Base-by-base conservation (phyloP, 306 rosid species). In the Sphenostylis stenocarpa region DNA sequence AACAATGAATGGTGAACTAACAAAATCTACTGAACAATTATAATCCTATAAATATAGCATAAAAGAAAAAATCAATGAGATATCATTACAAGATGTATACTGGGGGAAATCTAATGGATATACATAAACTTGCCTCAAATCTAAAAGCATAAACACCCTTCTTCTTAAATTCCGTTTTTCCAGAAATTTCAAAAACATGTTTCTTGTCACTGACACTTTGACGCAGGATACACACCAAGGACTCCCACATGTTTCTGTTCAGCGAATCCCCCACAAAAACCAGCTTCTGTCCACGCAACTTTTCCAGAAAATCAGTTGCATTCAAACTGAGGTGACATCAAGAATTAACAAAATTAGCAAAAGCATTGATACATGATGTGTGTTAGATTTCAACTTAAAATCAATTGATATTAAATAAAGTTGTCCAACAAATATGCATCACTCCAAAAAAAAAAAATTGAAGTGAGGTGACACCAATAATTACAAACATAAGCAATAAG, bases 211-310 rank as follows among this genome's bases (percentile, higher is more conserved):
- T 29, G 44, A 89, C 52, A 75, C 88, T 81, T 29, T 95, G 91
- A 63, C 96, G 86, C 43, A 96, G 96, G 21, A 91, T 85, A 83
- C 99, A 96, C 31, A 91, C 90, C 77, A 92, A 61, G 38, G 99
- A 96, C 69, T 92, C 98, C 99, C 99, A 96, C 99, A 92, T 92
- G 86, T 92, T 92, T 77, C 99, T 86, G 83, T 89, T 92, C 81
- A 96, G 82, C 58, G 99, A 96, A 80, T 96, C 99, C 52, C 99
- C 99, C 68, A 92, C 98, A 81, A 91, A 96, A 60, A 87, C 97
- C 80, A 92, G 70, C 85, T 20, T 88, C 85, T 85, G 87, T 64
- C 97, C 98, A 58, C 91, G 87, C 84, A 96, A 79, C 55, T 83
- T 83, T 84, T 88, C 94, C 83, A 96, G 87, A 86, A 92, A 96